Base-by-base conservation (phyloP, 2,329 filamentous ascomycete genomes). In the Sclerotinia spermophila region DNA sequence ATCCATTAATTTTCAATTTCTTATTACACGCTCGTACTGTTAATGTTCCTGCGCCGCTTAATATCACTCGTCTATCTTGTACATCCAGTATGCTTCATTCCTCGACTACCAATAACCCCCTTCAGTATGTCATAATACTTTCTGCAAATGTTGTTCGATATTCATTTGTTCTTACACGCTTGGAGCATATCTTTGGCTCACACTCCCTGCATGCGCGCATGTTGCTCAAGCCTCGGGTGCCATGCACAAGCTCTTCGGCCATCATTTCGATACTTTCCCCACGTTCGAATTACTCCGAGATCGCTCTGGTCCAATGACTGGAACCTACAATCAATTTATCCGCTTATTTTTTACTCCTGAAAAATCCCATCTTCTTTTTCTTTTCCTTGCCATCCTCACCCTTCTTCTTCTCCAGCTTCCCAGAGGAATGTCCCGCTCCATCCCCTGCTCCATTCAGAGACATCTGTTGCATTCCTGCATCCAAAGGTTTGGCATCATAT, bases 301-400 rank as follows among this genome's bases (percentile, higher is more conserved):
- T 21, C 24, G 6, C 13, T n/a, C 35, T 8, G 13, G 13, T 6
- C 21, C 30, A 10, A 51, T 11, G 33, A 11, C 42, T 53, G 6
- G 27, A 35, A n/a, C n/a, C n/a, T n/a, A n/a, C n/a, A n/a, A n/a
- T n/a, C n/a, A n/a, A n/a, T n/a, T 69, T 13, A n/a, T 24, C n/a
- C 19, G 15, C 48, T 68, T 66, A 75, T 69, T 91, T 90, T 81
- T 88, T 89, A 76, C 87, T 83, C 40, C 86, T 84, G 71, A 88
- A 81, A 73, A 88, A 86, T 72, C 86, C 85, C 68, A 86, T 82
- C 78, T 83, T 86, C 83, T 89, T 89, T 81, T 90, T 90, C 75
- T 69, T 86, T 83, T 76, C 73, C 61, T 75, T 72, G 38, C 71
- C 73, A 68, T 74, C 71, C 71, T 74, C 75, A 60, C 55, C 59